Conservation (phyloP, 164 flowering plant species). For the Magnolia officinalis region DNA sequence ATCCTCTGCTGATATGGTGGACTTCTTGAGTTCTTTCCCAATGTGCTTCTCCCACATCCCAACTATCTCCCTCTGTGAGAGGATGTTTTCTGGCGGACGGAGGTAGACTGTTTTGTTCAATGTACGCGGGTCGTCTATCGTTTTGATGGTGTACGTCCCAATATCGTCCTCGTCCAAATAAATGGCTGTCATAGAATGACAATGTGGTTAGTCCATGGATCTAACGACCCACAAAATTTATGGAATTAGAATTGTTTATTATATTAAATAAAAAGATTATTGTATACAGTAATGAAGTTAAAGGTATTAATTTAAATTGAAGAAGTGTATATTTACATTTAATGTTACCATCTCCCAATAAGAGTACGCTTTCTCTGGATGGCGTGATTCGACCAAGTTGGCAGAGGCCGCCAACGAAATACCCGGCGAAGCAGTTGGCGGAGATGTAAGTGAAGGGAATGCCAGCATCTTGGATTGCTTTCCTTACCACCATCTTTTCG, state of each 20-base stretch:
- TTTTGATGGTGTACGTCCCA: conserved; percentile 57
- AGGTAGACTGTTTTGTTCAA: conserved; percentile 64
- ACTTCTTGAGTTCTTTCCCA: conserved; percentile 41
- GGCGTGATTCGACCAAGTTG: conserved; percentile 14
- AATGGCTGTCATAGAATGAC: conserved; percentile 31
- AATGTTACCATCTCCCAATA: conserved; percentile 17
- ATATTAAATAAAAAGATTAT: too few species aligned
- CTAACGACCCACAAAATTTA: neutral
- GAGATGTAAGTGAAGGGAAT: conserved; percentile 24
- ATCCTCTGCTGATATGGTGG: conserved; percentile 34
- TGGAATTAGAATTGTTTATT: too few species aligned
- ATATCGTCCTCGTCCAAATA: conserved; percentile 64
- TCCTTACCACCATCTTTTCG: conserved; percentile 25
- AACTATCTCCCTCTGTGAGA: conserved; percentile 55
- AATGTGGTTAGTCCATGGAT: neutral
- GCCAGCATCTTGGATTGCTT: conserved; percentile 23
- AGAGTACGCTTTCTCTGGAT: conserved; percentile 7
- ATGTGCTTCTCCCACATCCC: conserved; percentile 58
- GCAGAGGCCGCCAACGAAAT: conserved; percentile 17
- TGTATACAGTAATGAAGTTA: neutral
- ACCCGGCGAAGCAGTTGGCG: conserved; percentile 28
- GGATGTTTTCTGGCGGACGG: conserved; percentile 55
- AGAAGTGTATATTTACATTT: conserved; percentile 11
- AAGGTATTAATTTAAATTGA: neutral
- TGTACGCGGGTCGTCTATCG: conserved; percentile 63